phyloP scores from a whole-genome alignment of 306 rosid species.

The Prunus salicina region DNA sequence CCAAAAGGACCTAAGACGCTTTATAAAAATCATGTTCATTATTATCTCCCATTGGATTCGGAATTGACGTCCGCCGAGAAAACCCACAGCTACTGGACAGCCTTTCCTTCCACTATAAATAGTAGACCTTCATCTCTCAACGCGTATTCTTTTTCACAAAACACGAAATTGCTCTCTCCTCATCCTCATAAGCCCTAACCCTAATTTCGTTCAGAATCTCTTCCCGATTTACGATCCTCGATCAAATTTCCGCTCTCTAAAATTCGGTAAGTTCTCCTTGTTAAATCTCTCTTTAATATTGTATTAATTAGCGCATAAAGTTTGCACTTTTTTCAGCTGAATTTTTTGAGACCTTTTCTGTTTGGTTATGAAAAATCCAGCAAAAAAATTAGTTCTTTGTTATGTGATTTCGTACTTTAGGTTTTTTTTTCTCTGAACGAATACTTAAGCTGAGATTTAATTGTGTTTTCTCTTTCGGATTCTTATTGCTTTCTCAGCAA shows the following conservation, averaged over 20 bases:
- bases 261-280: not conserved
- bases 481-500: not conserved
- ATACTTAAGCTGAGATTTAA: not conserved
- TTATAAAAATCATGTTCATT: too few species aligned
- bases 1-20: too few species aligned
- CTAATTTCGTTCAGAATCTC: not conserved
- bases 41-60: too few species aligned
- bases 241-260: not conserved
- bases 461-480: not conserved
- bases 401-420: not conserved
- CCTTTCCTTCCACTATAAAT: not conserved
- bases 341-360: not conserved
- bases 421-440: not conserved
- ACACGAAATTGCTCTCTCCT: not conserved
- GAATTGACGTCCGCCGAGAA: too few species aligned
- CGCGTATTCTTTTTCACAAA: not conserved
- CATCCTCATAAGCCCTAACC: not conserved
- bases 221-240: not conserved
- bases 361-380: not conserved
- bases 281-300: not conserved
- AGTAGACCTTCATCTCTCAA: not conserved
- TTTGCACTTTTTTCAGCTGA: not conserved
- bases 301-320: not conserved
- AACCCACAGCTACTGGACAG: too few species aligned
- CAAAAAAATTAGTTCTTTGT: not conserved